These are phyloP conservation scores for Gloeopeniophorella convolvens DNA, from an alignment of 768 basidiomycete genomes.

Conservation along the genomic window DNA sequence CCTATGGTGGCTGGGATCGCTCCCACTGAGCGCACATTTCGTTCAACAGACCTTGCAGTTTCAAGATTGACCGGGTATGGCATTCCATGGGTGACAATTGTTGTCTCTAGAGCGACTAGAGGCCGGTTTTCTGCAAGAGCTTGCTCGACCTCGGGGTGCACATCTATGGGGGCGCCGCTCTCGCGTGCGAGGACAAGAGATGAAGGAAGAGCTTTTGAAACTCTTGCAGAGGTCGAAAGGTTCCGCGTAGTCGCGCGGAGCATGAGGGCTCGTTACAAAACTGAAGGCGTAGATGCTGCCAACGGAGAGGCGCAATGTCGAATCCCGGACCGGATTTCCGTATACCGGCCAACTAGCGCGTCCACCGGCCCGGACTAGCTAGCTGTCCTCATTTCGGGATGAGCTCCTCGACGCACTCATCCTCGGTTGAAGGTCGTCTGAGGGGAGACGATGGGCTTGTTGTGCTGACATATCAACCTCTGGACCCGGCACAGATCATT, in stretches of 20 bases:
- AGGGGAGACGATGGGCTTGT: slow-evolving; percentile 44
- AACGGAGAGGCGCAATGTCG: too few relatives aligned
- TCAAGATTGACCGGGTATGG: slow-evolving; percentile 73
- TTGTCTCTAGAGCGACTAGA: slow-evolving; percentile 87
- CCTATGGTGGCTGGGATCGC: slow-evolving; percentile 91
- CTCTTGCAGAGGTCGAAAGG: slow-evolving; percentile 5
- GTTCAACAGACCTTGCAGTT: slow-evolving; percentile 65
- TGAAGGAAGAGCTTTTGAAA: slow-evolving; percentile 5
- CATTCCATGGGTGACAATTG: slow-evolving; percentile 90
- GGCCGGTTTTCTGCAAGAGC: slow-evolving; percentile 61
- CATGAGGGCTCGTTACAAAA: too few relatives aligned
- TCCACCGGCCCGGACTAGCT: too few relatives aligned
- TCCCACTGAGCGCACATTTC: slow-evolving; percentile 64
- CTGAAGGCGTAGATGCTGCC: too few relatives aligned
- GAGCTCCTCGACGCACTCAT: too few relatives aligned
- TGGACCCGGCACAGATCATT: slow-evolving; percentile 55
- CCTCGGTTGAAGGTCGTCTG: slow-evolving; percentile 36
- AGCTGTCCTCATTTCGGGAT: too few relatives aligned
- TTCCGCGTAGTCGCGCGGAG: slow-evolving; percentile 3
- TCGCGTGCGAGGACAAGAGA: slow-evolving; percentile 23
- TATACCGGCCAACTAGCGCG: slow-evolving; percentile 16
- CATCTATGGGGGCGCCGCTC: slow-evolving; percentile 41
- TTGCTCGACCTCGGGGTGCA: slow-evolving; percentile 79
- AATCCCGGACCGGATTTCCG: too few relatives aligned
- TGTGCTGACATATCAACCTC: slow-evolving; percentile 49